phyloP scores from a whole-genome alignment of 2,329 filamentous ascomycete genomes.

The Cladosporium halotolerans region DNA sequence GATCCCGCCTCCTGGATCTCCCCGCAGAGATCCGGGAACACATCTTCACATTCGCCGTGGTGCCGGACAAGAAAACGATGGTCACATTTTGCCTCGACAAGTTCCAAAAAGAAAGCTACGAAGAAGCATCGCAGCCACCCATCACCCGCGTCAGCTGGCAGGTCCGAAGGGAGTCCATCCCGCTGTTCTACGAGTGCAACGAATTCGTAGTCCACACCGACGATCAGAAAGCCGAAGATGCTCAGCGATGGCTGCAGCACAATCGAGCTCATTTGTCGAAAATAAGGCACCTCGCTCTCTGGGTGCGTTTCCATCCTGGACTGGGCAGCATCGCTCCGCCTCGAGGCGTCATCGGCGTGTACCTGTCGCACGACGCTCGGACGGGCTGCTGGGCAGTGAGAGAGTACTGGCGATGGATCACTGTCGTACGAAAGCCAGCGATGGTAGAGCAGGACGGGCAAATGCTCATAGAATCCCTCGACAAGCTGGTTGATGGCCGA shows the following conservation, averaged over 20 bases:
- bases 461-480: conserved; percentile 18
- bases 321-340: conserved; percentile 12
- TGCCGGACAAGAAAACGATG: conserved; percentile 15
- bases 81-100: conserved; percentile 27
- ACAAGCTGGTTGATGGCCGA: conserved; percentile 2
- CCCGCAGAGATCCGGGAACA: conserved; percentile 23
- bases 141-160: conserved; percentile 24
- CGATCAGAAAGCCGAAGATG: conserved; percentile 22
- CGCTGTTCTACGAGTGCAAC: conserved; percentile 26
- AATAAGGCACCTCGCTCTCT: conserved; percentile 20
- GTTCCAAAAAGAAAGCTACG: conserved; percentile 24
- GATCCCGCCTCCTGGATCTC: conserved; percentile 14
- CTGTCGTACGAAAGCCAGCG: conserved; percentile 21
- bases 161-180: conserved; percentile 23
- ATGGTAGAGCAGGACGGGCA: conserved; percentile 19
- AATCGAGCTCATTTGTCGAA: conserved; percentile 17
- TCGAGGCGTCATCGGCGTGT: conserved; percentile 20
- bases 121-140: conserved; percentile 22
- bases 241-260: conserved; percentile 21
- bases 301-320: conserved; percentile 24
- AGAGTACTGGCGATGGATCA: conserved; percentile 24
- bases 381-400: conserved; percentile 16
- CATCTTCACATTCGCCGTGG: conserved; percentile 23
- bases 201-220: conserved; percentile 28
- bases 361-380: conserved; percentile 13